phyloP scores from a whole-genome alignment of 2,329 filamentous ascomycete species.

The Penicillium carneum region DNA sequence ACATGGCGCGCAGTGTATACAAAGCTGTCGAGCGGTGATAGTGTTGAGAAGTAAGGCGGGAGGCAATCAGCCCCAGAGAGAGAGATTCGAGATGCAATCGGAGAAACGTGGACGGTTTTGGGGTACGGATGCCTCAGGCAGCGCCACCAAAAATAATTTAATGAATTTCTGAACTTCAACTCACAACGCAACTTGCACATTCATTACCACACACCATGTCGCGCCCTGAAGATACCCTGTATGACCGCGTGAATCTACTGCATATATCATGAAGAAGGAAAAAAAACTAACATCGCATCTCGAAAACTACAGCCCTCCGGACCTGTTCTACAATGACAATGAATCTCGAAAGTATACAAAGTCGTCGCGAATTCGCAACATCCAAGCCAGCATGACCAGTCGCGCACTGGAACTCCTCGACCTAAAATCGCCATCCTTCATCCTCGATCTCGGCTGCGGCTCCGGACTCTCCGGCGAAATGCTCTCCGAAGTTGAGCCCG shows the following conservation, averaged over 20 bases:
- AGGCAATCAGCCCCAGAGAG: conserved; percentile 6
- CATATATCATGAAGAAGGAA: background rate
- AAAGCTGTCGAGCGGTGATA: conserved; percentile 36
- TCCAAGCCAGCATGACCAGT: conserved; percentile 92
- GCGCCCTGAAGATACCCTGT: conserved; percentile 94
- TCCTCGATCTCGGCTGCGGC: conserved; percentile 96
- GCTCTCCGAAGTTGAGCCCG: conserved; percentile 72
- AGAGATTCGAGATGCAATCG: conserved; percentile 10
- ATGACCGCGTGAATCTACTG: conserved; percentile 44
- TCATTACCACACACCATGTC: conserved; percentile 72
- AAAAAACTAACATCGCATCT: conserved; percentile 36
- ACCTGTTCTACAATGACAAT: conserved; percentile 95
- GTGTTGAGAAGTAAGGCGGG: conserved; percentile 11
- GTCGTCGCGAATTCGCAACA: conserved; percentile 90
- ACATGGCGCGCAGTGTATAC: conserved; percentile 67
- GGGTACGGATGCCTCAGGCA: conserved; percentile 25
- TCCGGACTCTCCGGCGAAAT: conserved; percentile 95
- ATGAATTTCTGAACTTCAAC: conserved; percentile 14
- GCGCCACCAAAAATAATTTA: conserved; percentile 27
- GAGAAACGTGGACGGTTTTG: conserved; percentile 25
- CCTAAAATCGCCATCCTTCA: conserved; percentile 78
- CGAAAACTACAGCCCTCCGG: conserved; percentile 72
- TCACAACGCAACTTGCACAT: conserved; percentile 4
- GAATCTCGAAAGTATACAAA: conserved; percentile 98
- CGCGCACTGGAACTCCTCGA: conserved; percentile 90